Conservation (phyloP, 441 rosid species). For the Eruca vesicaria region DNA sequence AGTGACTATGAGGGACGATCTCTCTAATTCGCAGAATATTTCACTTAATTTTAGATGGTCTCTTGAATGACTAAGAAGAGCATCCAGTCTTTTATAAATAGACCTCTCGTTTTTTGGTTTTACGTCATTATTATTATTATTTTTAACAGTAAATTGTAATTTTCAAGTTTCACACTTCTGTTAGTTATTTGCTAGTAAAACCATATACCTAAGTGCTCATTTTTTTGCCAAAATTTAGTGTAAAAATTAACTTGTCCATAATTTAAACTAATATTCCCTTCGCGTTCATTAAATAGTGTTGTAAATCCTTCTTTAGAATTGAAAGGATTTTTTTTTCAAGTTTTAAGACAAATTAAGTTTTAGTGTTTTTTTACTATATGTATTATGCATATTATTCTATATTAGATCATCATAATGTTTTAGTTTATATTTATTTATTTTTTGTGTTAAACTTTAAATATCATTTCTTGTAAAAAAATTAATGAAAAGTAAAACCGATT, state of each 20-base stretch:
- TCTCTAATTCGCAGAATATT: background rate
- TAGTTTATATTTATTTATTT: too few relatives aligned
- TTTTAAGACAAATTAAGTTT: too few relatives aligned
- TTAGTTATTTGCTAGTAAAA: background rate
- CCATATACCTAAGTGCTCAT: background rate
- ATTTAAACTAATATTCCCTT: too few relatives aligned
- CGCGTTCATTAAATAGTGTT: background rate
- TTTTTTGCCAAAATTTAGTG: background rate
- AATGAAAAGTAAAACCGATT: too few relatives aligned
- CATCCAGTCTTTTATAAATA: background rate
- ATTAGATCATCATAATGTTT: too few relatives aligned
- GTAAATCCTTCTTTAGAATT: too few relatives aligned
- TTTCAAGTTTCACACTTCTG: background rate
- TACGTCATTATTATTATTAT: background rate
- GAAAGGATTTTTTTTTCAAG: too few relatives aligned
- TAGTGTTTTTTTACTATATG: too few relatives aligned
- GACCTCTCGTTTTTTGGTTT: background rate
- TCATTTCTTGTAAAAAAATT: too few relatives aligned
- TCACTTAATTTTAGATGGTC: background rate
- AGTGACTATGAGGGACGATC: background rate
- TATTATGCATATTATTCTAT: too few relatives aligned
- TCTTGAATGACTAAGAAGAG: background rate
- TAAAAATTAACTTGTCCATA: background rate
- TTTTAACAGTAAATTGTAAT: background rate
- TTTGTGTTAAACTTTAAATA: too few relatives aligned